phyloP scores from a whole-genome alignment of 805 yeast genomes.

The Ogataea parapolymorpha region DNA sequence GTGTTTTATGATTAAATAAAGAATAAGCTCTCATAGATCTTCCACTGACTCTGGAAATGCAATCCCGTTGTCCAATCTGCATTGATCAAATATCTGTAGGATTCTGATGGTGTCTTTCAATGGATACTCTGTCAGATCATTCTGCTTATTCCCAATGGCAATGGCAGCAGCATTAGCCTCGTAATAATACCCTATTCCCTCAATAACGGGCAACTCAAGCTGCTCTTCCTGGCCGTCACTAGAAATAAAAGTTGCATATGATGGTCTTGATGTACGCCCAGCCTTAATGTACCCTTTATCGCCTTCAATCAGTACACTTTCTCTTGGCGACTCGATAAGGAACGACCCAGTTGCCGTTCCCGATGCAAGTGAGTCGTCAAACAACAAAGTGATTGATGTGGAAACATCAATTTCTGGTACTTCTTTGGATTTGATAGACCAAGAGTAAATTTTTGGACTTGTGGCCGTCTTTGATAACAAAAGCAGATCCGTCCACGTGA shows the following conservation, averaged over 20 bases:
- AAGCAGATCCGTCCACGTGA: slow-evolving; percentile 42
- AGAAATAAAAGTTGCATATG: slow-evolving; percentile 11
- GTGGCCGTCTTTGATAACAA: slow-evolving; percentile 31
- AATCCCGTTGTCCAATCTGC: slow-evolving; percentile 42
- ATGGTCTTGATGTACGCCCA: slow-evolving; percentile 21
- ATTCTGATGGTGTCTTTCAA: slow-evolving; percentile 44
- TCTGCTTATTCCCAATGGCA: slow-evolving; percentile 38
- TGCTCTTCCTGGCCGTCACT: slow-evolving; percentile 18
- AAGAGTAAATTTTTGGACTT: slow-evolving; percentile 24
- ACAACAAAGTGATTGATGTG: slow-evolving; percentile 36
- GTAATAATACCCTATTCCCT: slow-evolving; percentile 45
- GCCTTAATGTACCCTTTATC: slow-evolving; percentile 17
- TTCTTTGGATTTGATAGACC: slow-evolving; percentile 30
- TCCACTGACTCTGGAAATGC: slow-evolving; percentile 32
- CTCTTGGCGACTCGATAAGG: slow-evolving; percentile 2
- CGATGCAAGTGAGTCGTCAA: slow-evolving; percentile 35
- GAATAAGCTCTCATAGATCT: too few species aligned
- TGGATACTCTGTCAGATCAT: slow-evolving; percentile 33
- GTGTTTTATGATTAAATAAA: neutral
- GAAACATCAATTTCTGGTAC: slow-evolving; percentile 41
- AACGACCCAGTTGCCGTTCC: slow-evolving; percentile 35
- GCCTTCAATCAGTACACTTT: slow-evolving; percentile 21
- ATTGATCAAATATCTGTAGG: slow-evolving; percentile 43
- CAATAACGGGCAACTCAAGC: slow-evolving; percentile 31
- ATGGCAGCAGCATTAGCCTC: slow-evolving; percentile 54